Base-by-base conservation (phyloP, 108 stramenopile genomes). In the Licmophora abbreviata region DNA sequence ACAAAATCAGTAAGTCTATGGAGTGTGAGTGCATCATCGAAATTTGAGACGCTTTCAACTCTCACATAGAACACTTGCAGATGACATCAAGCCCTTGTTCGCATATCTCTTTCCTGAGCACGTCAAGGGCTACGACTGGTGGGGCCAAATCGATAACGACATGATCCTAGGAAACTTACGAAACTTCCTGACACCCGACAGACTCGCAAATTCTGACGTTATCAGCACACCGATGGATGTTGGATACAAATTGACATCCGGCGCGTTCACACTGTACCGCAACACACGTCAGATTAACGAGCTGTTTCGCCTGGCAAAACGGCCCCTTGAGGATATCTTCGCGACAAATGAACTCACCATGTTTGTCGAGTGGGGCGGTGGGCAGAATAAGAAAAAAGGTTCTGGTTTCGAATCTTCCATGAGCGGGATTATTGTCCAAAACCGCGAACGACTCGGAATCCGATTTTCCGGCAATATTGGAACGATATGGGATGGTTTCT, bases 11-110 rank as follows among this genome's bases (percentile, higher is more conserved):
- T n/a, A n/a, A n/a, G n/a, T n/a, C n/a, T n/a, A n/a, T n/a, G n/a
- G n/a, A n/a, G n/a, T n/a, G n/a, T n/a, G n/a, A n/a, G n/a, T n/a
- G n/a, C n/a, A n/a, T n/a, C n/a, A n/a, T n/a, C n/a, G n/a, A n/a
- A n/a, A n/a, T n/a, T n/a, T n/a, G n/a, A n/a, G n/a, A n/a, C n/a
- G n/a, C n/a, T n/a, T n/a, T n/a, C n/a, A n/a, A n/a, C n/a, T n/a
- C n/a, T n/a, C n/a, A n/a, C n/a, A n/a, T n/a, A n/a, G n/a, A n/a
- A n/a, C n/a, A n/a, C n/a, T n/a, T n/a, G n/a, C n/a, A n/a, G n/a
- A 12, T 48, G 47, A 48, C 28, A 18, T 48, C 25, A 48, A 48
- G 47, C 47, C 47, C 25, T 11, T 48, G 4, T 48, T n/a, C 28
- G 47, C 25, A 11, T 48, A 27, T 26, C 28, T 48, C 6, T 48